Base-by-base conservation (phyloP, 2,329 filamentous ascomycete genomes). In the Penicillium sp. region DNA sequence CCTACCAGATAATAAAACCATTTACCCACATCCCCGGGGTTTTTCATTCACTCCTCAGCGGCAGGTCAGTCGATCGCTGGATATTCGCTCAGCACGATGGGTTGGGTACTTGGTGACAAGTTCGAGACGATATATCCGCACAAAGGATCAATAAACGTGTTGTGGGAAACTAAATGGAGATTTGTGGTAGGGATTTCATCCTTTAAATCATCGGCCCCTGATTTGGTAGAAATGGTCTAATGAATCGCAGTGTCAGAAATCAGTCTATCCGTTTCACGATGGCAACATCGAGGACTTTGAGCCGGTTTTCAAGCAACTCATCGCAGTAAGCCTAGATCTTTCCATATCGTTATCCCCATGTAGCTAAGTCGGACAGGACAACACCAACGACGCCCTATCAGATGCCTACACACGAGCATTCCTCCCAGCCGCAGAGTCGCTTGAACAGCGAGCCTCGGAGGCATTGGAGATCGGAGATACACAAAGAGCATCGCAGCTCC, bases 161-260 rank as follows among this genome's bases (percentile, higher is more conserved):
- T 91, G 30, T 93, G 91, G 90, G 88, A 91, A 77, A 90, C 87
- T 7, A 91, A 91, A 76, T 93, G 90, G 90, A 88, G 88, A 76
- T 80, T 84, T 67, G 88, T 88, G 5, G 87, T 89, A 77, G 26
- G 26, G 26, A 26, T 26, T 6, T 6, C 60, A 84, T 50, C 15
- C 15, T 4, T 17, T 9, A 2, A 4, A 3, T 21, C 21, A 21
- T 21, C 21, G 21, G 21, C 2, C 21, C 2, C 21, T 21, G 2
- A 21, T 21, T 21, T 21, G 21, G 21, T 21, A 21, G 21, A 21
- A 21, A 21, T 21, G 21, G 19, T 1, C 29, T 9, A 23, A 49
- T 45, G 58, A 3, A 31, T 23, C 7, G 44, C 63, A 83, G 82
- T 87, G 85, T 73, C 75, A 76, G 41, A 88, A 87, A 77, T 83